Evolutionary conservation across 257 asterid species (phyloP).

Genomic region (Agastache rugosa): DNA sequence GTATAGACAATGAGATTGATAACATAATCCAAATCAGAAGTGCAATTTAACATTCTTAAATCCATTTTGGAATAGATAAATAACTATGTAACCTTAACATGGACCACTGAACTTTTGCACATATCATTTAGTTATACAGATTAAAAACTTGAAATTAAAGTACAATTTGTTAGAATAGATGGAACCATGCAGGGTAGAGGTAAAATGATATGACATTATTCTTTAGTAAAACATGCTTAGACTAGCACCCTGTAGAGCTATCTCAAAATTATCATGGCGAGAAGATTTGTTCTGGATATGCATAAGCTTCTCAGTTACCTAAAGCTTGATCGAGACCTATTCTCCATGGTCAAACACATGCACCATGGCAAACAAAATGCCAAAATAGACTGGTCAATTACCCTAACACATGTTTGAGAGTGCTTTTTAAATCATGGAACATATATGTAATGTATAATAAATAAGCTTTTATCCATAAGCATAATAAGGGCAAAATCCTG

Average conservation of each 20-base stretch:
- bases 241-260: neutral
- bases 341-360: constrained; percentile 17
- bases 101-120: neutral
- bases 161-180: constrained; percentile 18
- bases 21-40: neutral
- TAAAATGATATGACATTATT: constrained; percentile 12
- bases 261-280: neutral
- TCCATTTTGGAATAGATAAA: neutral
- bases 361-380: constrained; percentile 16
- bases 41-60: neutral
- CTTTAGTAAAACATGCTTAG: neutral
- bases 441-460: neutral
- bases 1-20: neutral
- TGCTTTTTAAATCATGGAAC: neutral
- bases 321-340: neutral
- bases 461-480: neutral
- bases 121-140: neutral
- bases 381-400: constrained; percentile 19
- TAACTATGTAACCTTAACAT: neutral
- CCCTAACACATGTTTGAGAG: neutral
- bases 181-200: neutral
- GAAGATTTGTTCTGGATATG: neutral
- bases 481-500: neutral
- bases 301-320: constrained; percentile 6
- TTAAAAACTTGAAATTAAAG: neutral